These are phyloP conservation scores for Lathyrus oleraceus DNA, from an alignment of 306 rosid species.

Conservation along the genomic window DNA sequence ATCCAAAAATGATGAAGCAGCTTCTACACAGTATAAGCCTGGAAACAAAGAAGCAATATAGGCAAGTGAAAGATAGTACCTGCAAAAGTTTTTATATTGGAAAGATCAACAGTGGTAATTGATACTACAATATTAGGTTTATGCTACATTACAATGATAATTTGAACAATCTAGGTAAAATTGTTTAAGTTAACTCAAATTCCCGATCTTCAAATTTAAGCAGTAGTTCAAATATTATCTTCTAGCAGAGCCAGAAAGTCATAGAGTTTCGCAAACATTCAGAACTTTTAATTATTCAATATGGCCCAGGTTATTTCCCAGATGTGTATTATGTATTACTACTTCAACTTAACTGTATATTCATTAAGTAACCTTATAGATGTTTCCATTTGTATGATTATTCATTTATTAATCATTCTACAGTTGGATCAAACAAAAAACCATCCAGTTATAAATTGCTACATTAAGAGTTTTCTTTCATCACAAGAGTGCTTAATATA, in stretches of 20 bases:
- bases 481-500: conserved; percentile 4
- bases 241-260: neutral
- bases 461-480: neutral
- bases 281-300: neutral
- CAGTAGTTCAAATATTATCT: neutral
- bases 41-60: conserved; percentile 90
- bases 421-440: conserved; percentile 3
- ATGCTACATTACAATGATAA: neutral
- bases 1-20: conserved; percentile 60
- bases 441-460: conserved; percentile 10
- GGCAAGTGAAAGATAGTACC: conserved; percentile 96
- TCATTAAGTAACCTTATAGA: neutral
- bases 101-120: conserved; percentile 40
- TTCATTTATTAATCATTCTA: conserved; percentile 13
- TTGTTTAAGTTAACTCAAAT: conserved; percentile 11
- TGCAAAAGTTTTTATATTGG: conserved; percentile 51
- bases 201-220: conserved; percentile 11
- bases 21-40: conserved; percentile 46
- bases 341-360: neutral
- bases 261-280: neutral
- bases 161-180: neutral
- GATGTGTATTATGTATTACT: neutral
- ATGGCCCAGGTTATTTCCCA: neutral
- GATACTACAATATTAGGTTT: conserved; percentile 1
- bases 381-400: conserved; percentile 14